Percentiles rank a stretch among this genome's conserved stretches.
Conservation (phyloP, 805 yeast species). For the Yarrowia sp. region DNA sequence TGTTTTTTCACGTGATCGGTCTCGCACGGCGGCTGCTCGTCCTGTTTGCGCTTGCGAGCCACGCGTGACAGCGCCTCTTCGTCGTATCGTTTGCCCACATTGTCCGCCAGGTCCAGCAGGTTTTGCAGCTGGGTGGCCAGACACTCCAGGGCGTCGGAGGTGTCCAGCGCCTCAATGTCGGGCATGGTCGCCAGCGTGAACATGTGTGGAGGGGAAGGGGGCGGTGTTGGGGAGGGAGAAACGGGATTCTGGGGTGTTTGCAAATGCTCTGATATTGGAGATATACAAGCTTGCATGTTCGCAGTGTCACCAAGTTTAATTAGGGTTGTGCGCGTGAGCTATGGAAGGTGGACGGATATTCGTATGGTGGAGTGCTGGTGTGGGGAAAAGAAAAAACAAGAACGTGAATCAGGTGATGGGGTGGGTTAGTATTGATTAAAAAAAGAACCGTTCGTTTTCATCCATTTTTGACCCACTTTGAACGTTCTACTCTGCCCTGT, state of each 20-base stretch:
- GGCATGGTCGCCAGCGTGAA: conserved; percentile 4
- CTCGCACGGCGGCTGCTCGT: neutral
- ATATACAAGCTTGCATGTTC: neutral
- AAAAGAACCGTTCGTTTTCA: too few species aligned
- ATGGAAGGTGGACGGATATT: too few species aligned
- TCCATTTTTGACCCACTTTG: too few species aligned
- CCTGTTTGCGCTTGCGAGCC: conserved; percentile 7
- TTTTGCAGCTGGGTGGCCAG: conserved; percentile 23
- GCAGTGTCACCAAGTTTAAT: conserved; percentile 5
- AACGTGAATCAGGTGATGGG: too few species aligned
- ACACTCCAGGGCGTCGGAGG: conserved; percentile 7
- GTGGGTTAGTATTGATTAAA: too few species aligned
- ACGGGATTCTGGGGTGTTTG: neutral
- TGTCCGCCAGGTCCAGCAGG: conserved; percentile 20
- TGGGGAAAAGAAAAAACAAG: too few species aligned
- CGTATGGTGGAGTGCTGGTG: too few species aligned
- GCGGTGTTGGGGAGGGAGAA: too few species aligned
- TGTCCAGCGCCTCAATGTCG: conserved; percentile 4
- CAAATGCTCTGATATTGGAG: neutral
- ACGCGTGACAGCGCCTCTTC: neutral
- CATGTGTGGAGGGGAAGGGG: neutral
- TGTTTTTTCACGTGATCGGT: neutral
- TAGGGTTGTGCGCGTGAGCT: conserved; percentile 24
- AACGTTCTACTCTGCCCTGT: too few species aligned
- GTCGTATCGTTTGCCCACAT: neutral